Conservation (phyloP, 768 basidiomycete genomes). For the Calvatia gigantea region DNA sequence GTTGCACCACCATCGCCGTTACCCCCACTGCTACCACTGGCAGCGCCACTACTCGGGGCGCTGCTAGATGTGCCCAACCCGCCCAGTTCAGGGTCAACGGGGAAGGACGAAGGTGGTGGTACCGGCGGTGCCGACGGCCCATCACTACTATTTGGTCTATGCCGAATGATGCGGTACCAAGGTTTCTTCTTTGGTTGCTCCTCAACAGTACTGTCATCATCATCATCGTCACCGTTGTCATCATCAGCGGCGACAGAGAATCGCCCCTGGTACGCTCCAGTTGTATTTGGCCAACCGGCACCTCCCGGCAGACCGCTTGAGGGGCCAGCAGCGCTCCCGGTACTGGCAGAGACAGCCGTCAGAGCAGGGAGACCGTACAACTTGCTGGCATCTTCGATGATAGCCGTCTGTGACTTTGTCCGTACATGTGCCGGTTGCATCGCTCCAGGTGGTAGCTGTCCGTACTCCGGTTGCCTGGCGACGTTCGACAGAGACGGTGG, state of each 20-base stretch:
- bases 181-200: slow-evolving; percentile 47
- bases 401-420: slow-evolving; percentile 79
- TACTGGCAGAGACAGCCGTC: slow-evolving; percentile 11
- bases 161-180: slow-evolving; percentile 66
- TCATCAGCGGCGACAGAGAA: slow-evolving; percentile 19
- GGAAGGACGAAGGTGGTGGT: slow-evolving; percentile 19
- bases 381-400: slow-evolving; percentile 63
- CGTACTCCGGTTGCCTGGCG: slow-evolving; percentile 32
- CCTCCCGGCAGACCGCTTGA: slow-evolving; percentile 20
- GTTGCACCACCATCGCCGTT: slow-evolving; percentile 9
- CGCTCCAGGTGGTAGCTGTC: slow-evolving; percentile 53
- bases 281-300: slow-evolving; percentile 9
- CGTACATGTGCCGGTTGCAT: slow-evolving; percentile 65
- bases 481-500: slow-evolving; percentile 49
- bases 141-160: slow-evolving; percentile 59
- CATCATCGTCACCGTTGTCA: slow-evolving; percentile 17
- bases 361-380: slow-evolving; percentile 14
- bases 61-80: slow-evolving; percentile 25
- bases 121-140: slow-evolving; percentile 23
- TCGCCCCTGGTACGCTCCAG: slow-evolving; percentile 1
- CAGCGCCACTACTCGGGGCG: slow-evolving; percentile 10
- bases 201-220: slow-evolving; percentile 39
- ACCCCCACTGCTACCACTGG: background rate
- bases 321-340: slow-evolving; percentile 14
- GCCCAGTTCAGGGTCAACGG: slow-evolving; percentile 33